phyloP scores from a whole-genome alignment of 2,329 filamentous ascomycete genomes.

The Aureobasidium lini region DNA sequence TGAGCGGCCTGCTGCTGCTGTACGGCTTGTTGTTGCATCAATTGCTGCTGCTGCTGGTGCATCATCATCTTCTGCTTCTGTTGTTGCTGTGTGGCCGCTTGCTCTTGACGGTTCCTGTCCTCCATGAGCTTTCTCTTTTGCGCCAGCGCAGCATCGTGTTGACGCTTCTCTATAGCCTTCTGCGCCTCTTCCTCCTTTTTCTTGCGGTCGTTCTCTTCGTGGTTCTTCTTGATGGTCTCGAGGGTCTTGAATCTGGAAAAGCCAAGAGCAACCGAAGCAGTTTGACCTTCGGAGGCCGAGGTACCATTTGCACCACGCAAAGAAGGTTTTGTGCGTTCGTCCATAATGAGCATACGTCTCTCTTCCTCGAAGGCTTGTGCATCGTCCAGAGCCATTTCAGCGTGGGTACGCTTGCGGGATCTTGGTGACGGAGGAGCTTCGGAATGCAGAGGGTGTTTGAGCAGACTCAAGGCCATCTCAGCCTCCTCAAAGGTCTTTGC shows the following conservation, averaged over 20 bases:
- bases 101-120: constrained; percentile 25
- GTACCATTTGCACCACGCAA: constrained; percentile 49
- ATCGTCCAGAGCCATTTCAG: constrained; percentile 91
- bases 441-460: constrained; percentile 71
- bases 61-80: constrained; percentile 40
- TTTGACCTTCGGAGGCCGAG: constrained; percentile 65
- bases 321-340: constrained; percentile 66
- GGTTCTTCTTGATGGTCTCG: constrained; percentile 71
- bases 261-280: constrained; percentile 65
- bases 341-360: constrained; percentile 84
- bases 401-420: constrained; percentile 84
- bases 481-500: constrained; percentile 62
- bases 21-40: constrained; percentile 30
- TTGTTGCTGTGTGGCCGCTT: constrained; percentile 36
- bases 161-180: constrained; percentile 31
- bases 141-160: constrained; percentile 29
- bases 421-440: constrained; percentile 75
- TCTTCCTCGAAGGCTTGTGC: constrained; percentile 83
- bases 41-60: constrained; percentile 31
- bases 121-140: constrained; percentile 30
- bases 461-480: constrained; percentile 61
- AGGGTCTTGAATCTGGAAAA: constrained; percentile 92
- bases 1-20: constrained; percentile 40
- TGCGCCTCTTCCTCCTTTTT: constrained; percentile 49
- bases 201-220: constrained; percentile 59